Evolutionary conservation across 1,284 basidiomycete genomes (phyloP), one percentile per base, ranked within the genome.

Genomic region (Puccinia hordei): DNA sequence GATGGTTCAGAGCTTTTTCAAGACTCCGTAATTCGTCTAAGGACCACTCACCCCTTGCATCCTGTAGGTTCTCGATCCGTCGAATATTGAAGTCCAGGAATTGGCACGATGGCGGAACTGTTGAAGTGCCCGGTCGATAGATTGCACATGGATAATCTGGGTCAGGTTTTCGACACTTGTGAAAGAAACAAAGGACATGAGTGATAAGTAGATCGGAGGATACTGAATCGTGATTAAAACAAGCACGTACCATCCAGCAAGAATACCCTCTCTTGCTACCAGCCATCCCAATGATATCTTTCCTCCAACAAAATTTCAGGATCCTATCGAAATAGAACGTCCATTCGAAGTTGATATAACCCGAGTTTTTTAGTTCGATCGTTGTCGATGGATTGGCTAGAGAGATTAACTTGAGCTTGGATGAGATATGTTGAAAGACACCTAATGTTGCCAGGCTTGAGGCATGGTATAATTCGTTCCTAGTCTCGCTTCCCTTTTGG

Each of bases 111-210:
- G 76, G 22, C 17, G 66, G 66, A 13, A 22, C 12, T 5, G 35
- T 71, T 5, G 76, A 79, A 27, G 35, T 41, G 8, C 27, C 49
- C 13, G 75, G 75, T 77, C 53, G 24, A 33, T 79, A 79, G 57
- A 79, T 79, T 41, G 76, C 76, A 46, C 65, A 69, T 17, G 76
- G 76, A 49, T 71, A 79, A 59, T 79, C 76, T 30, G 76, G 76
- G 44, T 79, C 76, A 41, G 76, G 76, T 71, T 79, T 79, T 33
- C 68, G 51, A 30, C n/a, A 38, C 77, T 79, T 38, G n/a, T 8
- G 15, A 2, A 69, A 38, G 38, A 38, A 49, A 77, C 24, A 27
- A 12, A 46, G 38, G 9, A 30, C 17, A 24, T 8, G 22, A 53
- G 12, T 35, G 38, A 24, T 57, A 33, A 73, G 35, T 59, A 33